These are phyloP conservation scores for Aureobasidium pullulans DNA, from an alignment of 2,329 filamentous ascomycete species.

Conservation along the genomic window DNA sequence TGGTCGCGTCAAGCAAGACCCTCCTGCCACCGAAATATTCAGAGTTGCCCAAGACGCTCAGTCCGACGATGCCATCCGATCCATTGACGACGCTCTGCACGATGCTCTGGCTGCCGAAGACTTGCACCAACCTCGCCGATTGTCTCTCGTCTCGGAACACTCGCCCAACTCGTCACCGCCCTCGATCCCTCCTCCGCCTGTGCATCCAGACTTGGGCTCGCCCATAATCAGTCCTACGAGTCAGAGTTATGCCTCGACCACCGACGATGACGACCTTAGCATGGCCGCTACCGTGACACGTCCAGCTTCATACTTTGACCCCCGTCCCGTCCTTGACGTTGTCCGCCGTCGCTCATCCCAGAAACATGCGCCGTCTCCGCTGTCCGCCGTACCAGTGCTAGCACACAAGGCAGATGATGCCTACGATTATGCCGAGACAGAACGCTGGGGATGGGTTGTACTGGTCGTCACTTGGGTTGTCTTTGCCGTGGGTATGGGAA, in stretches of 20 bases:
- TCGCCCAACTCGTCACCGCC: constrained; percentile 10
- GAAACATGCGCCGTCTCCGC: constrained; percentile 17
- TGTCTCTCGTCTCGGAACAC: constrained; percentile 13
- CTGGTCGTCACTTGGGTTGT: constrained; percentile 87
- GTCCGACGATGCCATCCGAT: constrained; percentile 12
- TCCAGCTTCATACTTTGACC: constrained; percentile 23
- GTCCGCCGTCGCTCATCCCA: constrained; percentile 17
- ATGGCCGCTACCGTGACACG: constrained; percentile 19
- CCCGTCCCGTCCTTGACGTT: constrained; percentile 17
- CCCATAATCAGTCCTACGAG: constrained; percentile 38
- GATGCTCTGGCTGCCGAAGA: not conserved
- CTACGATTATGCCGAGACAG: constrained; percentile 91
- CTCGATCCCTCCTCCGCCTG: constrained; percentile 2
- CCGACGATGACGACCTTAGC: constrained; percentile 66
- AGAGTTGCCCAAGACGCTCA: constrained; percentile 9
- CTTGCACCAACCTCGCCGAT: constrained; percentile 11
- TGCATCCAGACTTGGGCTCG: constrained; percentile 11
- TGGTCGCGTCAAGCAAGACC: constrained; percentile 39
- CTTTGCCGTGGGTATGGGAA: constrained; percentile 95
- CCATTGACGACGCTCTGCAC: constrained; percentile 10
- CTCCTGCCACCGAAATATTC: constrained; percentile 19
- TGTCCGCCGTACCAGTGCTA: constrained; percentile 20
- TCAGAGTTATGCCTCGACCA: constrained; percentile 59
- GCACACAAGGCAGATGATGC: constrained; percentile 38
- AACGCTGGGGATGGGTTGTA: constrained; percentile 97